Evolutionary conservation across 2,329 filamentous ascomycete genomes (phyloP).

Genomic region (Davidsoniella eucalypti): DNA sequence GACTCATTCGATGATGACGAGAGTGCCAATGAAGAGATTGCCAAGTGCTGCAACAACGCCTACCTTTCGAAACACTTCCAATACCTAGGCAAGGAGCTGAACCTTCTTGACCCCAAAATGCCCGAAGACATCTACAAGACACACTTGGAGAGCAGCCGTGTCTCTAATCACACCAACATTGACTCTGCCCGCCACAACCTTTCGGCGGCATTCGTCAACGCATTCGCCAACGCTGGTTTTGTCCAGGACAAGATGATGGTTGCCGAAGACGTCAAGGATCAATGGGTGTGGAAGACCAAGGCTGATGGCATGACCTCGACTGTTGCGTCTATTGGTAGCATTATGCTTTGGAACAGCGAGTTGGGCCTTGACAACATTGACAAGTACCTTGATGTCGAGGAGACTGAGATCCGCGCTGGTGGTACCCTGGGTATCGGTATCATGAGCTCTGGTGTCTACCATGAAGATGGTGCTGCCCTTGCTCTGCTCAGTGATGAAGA

Average conservation of each 20-base stretch:
- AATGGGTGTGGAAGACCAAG: slow-evolving; percentile 99
- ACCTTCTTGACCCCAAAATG: slow-evolving; percentile 89
- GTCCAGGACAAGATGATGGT: slow-evolving; percentile 97
- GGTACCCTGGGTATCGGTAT: slow-evolving; percentile 88
- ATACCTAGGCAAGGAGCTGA: slow-evolving; percentile 82
- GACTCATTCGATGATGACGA: slow-evolving; percentile 46
- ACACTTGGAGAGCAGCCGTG: slow-evolving; percentile 87
- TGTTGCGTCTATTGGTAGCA: slow-evolving; percentile 78
- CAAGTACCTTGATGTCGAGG: slow-evolving; percentile 77
- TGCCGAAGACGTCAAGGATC: slow-evolving; percentile 70
- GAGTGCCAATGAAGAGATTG: slow-evolving; percentile 56
- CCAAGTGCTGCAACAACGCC: slow-evolving; percentile 74
- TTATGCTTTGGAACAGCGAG: slow-evolving; percentile 89
- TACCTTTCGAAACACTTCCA: slow-evolving; percentile 88
- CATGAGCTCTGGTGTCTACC: slow-evolving; percentile 78
- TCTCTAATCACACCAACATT: slow-evolving; percentile 81
- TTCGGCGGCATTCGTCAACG: slow-evolving; percentile 90
- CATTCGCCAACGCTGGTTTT: slow-evolving; percentile 90
- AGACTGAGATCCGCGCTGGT: slow-evolving; percentile 64
- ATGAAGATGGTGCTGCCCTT: slow-evolving; percentile 80
- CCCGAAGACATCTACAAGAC: slow-evolving; percentile 99
- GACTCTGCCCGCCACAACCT: slow-evolving; percentile 94
- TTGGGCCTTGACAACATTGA: slow-evolving; percentile 86
- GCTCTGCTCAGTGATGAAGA: slow-evolving; percentile 69
- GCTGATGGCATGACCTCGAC: slow-evolving; percentile 96